Evolutionary conservation across 2,329 filamentous ascomycete species (phyloP), one percentile per base, ranked within the genome.

Genomic region (Xylaria sp.): DNA sequence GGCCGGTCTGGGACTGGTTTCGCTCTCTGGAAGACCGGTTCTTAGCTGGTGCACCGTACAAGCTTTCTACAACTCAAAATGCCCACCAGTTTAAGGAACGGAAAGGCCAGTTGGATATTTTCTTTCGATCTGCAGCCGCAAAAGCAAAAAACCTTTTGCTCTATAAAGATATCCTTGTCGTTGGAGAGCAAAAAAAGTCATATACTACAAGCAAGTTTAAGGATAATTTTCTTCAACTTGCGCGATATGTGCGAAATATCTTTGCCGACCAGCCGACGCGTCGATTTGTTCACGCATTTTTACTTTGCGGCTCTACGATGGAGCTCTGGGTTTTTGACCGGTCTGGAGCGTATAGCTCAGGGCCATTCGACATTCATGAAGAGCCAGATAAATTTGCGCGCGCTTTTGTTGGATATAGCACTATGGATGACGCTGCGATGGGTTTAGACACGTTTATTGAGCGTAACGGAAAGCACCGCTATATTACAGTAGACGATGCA

Each of bases 241-340:
- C 54, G 4, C 65, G 65, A 4, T 9, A 28, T 37, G 54, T 68
- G 3, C 34, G 37, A 57, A 37, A 59, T 13, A 23, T 71, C 12
- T 71, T 71, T 32, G 9, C 25, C 13, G 32, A 66, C 39, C 58
- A 69, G 44, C 66, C 66, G 23, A 66, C 55, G 39, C 69, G 69
- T 54, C 63, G 58, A 63, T 71, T 69, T 37, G 4, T 71, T 15
- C 50, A 71, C 56, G 66, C 63, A 2, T 70, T 70, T n/a, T 52
- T 59, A 6, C 4, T 71, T 7, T 39, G 55, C 28, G 58, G 46
- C 39, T 60, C 10, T 15, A 66, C 2, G 8, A 69, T 71, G 41
- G 58, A 71, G 37, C 37, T 66, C 2, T 71, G 54, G 63, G 39
- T 71, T n/a, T 69, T 66, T 50, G 58, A 71, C 13, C 58, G 55